Base-by-base conservation (phyloP, 2,329 filamentous ascomycete species). In the Ophiosphaerella herpotricha region DNA sequence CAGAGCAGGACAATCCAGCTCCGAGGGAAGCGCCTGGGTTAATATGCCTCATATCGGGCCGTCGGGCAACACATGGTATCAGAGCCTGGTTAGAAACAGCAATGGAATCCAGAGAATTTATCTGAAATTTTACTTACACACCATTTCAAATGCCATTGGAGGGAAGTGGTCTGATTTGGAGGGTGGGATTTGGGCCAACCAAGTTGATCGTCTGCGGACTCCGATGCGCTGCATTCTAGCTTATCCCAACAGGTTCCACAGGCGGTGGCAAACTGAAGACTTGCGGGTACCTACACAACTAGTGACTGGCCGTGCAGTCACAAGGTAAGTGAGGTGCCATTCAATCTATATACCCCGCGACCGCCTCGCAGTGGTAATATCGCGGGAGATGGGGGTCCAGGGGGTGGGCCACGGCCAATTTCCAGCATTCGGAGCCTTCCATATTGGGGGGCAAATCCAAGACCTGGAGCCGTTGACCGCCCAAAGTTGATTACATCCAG, bases 261-360 rank as follows among this genome's bases (percentile, higher is more conserved):
- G 38, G 44, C 43, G 54, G 58, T 41, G 39, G 50, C 44, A 50
- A 50, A 38, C 11, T 9, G 48, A 31, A 8, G 29, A 40, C 14
- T 21, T 29, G 35, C 18, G 18, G 18, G 18, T 21, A 21, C 18
- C 18, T 21, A 21, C 18, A 21, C 18, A 21, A 21, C 4, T 4
- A 21, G 4, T 21, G 18, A 21, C 18, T 21, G 18, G 18, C 18
- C 18, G 4, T 21, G 18, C 18, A 21, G 18, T 4, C 18, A 21
- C 18, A 21, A 21, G 18, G 18, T 21, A 5, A 21, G 18, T 21
- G 18, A 21, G 18, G 65, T 64, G 54, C 51, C 63, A 68, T 57
- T 55, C 65, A 60, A 69, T 71, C 60, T 64, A 71, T 61, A 66
- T 67, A 65, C 65, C 67, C 65, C 66, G 65, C 68, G 61, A 55